Evolutionary conservation across 345 rosid species (phyloP).

Genomic region (Lagerstroemia speciosa): DNA sequence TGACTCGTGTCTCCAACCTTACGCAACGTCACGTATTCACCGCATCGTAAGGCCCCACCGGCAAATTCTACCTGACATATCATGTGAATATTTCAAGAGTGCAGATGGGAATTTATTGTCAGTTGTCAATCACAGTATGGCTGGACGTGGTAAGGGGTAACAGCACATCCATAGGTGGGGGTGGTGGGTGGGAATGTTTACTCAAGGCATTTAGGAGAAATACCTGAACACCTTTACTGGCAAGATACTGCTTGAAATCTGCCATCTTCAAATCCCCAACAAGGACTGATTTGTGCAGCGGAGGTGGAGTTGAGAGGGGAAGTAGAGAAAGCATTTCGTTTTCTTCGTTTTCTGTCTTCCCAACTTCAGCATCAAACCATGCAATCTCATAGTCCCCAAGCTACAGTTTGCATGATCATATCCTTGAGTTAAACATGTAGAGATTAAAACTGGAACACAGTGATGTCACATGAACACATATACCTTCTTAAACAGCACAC

Average conservation of each 20-base stretch:
- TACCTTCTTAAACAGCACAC: constrained; percentile 92
- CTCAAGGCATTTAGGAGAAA: not conserved
- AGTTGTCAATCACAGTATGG: not conserved
- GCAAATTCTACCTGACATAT: constrained; percentile 75
- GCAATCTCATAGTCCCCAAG: constrained; percentile 92
- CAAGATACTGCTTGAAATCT: constrained; percentile 86
- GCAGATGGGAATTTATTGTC: not conserved
- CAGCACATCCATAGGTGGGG: not conserved
- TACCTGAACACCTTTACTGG: constrained; percentile 89
- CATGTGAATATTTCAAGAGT: not conserved
- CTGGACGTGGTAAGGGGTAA: not conserved
- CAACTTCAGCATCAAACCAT: constrained; percentile 85
- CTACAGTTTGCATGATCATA: constrained; percentile 24
- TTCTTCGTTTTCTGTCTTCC: constrained; percentile 73
- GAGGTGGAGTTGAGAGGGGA: constrained; percentile 49
- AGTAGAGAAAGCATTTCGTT: constrained; percentile 50
- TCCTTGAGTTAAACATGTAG: not conserved
- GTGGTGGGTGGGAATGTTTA: not conserved
- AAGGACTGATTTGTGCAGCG: constrained; percentile 76
- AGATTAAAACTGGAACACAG: not conserved
- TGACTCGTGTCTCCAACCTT: constrained; percentile 69
- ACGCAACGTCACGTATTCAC: constrained; percentile 79
- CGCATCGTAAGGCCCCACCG: constrained; percentile 86
- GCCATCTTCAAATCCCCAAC: constrained; percentile 92
- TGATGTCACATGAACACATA: not conserved